Conservation (phyloP, 2,329 filamentous ascomycete genomes). For the Alternaria brassicae region DNA sequence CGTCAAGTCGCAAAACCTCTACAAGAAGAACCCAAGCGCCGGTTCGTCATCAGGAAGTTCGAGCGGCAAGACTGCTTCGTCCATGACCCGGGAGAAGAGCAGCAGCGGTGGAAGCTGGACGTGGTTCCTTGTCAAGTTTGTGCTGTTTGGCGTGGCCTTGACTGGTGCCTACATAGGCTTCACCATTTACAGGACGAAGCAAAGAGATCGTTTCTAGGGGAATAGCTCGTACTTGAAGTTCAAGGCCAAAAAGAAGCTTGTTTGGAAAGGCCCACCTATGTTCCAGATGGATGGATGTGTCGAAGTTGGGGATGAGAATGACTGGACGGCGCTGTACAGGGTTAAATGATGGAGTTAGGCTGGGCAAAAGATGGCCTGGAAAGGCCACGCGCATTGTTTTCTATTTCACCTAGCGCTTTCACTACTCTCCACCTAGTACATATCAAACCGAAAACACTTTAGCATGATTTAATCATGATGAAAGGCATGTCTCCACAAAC, state of each 20-base stretch:
- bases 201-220: slow-evolving; percentile 55
- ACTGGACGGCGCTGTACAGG: slow-evolving; percentile 28
- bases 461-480: not conserved
- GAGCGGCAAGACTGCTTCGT: slow-evolving; percentile 22
- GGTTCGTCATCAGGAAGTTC: slow-evolving; percentile 5
- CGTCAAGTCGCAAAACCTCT: slow-evolving; percentile 86
- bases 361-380: slow-evolving; percentile 12
- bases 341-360: slow-evolving; percentile 22
- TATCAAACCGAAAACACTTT: slow-evolving; percentile 6
- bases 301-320: slow-evolving; percentile 13
- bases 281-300: slow-evolving; percentile 8
- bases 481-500: slow-evolving; percentile 14
- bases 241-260: slow-evolving; percentile 2
- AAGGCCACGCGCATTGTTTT: slow-evolving; percentile 18
- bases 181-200: slow-evolving; percentile 77
- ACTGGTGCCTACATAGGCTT: slow-evolving; percentile 84
- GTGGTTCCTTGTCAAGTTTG: slow-evolving; percentile 81
- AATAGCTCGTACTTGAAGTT: slow-evolving; percentile 13
- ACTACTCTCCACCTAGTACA: slow-evolving; percentile 15
- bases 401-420: slow-evolving; percentile 14
- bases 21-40: slow-evolving; percentile 60
- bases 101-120: slow-evolving; percentile 64
- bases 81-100: slow-evolving; percentile 56
- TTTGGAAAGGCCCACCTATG: slow-evolving; percentile 1
- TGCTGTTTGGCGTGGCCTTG: slow-evolving; percentile 74